Percentiles rank a stretch among this genome's conserved stretches.
phyloP scores from a whole-genome alignment of 2,329 filamentous ascomycete species.

The Aspergillus quadricinctus region DNA sequence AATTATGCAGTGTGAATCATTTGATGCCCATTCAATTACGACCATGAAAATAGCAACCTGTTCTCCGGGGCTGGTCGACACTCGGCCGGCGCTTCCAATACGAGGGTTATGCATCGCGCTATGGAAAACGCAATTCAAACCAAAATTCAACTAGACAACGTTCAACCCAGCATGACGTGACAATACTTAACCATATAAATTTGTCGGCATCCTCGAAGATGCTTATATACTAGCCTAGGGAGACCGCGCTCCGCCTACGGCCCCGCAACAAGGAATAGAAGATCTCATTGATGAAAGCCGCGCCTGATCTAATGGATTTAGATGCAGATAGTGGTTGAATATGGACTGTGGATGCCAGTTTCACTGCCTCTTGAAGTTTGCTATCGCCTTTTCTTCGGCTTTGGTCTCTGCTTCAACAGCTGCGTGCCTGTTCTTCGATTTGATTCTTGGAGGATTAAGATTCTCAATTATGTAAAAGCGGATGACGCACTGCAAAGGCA shows the following conservation, averaged over 20 bases:
- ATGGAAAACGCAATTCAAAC: neutral
- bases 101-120: neutral
- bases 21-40: neutral
- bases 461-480: too few relatives aligned
- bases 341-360: too few relatives aligned
- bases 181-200: neutral
- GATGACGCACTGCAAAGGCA: too few relatives aligned
- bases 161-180: too few relatives aligned
- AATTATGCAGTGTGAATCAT: neutral
- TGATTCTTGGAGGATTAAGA: conserved; percentile 49
- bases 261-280: too few relatives aligned
- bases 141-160: neutral
- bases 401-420: conserved; percentile 61
- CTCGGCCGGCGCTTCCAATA: neutral
- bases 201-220: neutral
- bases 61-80: neutral
- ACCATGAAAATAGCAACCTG: neutral
- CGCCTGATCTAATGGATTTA: too few relatives aligned
- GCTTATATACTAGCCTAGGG: too few relatives aligned
- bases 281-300: too few relatives aligned
- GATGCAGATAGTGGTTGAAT: too few relatives aligned
- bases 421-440: conserved; percentile 64
- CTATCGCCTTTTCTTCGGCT: conserved; percentile 50
- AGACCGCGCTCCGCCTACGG: too few relatives aligned
- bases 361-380: conserved; percentile 10